Base-by-base conservation (phyloP, 192 early-diverging fungal species). In the Backusella australiensis region DNA sequence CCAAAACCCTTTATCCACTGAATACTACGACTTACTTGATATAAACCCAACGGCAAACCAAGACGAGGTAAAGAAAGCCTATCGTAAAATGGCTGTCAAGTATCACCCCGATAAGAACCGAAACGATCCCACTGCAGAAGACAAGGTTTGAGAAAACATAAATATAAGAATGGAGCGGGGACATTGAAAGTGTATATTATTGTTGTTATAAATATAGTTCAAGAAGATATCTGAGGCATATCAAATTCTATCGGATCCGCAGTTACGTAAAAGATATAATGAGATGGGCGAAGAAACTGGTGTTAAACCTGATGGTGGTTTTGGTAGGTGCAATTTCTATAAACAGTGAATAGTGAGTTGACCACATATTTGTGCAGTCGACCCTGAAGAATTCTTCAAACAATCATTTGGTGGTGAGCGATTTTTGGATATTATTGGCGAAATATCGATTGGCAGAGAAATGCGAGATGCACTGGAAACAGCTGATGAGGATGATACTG, bases 181-280 rank as follows among this genome's bases (percentile, higher is more conserved):
- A 26, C 39, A 12, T 41, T 63, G n/a, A 26, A 34, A 2, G 3
- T 65, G 36, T 49, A 17, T 32, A 17, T 46, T 11, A 0, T 19
- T 34, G 36, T 19, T 34, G 7, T 4, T 3, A n/a, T 69, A 2
- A 44, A 42, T 42, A 8, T 76, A 90, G 90, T 99, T 98, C 79
- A 97, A 99, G 84, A 90, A 89, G 80, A 94, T 99, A 34, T 97
- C 96, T 11, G 96, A 98, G 80, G 98, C 98, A 34, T 98, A 99
- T 81, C 96, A 97, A 85, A 90, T 98, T 12, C 86, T 99, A 19
- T 96, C 95, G 6, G 97, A 99, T 77, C 95, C 96, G 6, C 89
- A 94, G 71, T 81, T 93, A 80, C 90, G 98, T 77, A 87, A 92
- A 34, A 84, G 88, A 68, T 99, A 99, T 84, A 98, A 99, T 80